Base-by-base conservation (phyloP, 768 basidiomycete genomes). In the Pisolithus microcarpus region DNA sequence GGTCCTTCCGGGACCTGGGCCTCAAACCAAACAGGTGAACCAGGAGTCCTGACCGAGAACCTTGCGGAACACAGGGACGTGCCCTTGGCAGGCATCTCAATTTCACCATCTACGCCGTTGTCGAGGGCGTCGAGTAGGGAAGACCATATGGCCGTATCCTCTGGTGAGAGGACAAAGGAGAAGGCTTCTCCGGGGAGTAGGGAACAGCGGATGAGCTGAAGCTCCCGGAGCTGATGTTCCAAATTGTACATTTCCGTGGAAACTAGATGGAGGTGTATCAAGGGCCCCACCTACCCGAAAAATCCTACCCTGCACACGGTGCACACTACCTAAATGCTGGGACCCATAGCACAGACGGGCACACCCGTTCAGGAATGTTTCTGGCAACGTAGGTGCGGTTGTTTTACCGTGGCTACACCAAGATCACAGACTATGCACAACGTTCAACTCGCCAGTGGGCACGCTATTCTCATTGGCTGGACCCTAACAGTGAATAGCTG, bases 101-200 rank as follows among this genome's bases (percentile, higher is more conserved):
- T 48, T n/a, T 19, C 18, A 9, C 18, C 28, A 15, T 23, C 4
- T 21, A 37, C 28, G 11, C 15, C 43, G 15, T n/a, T 10, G 34
- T 42, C 37, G 46, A 48, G 61, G 4, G 47, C 10, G 56, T 62
- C 57, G 5, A 72, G 55, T 8, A 67, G 52, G 10, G 55, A 52
- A 4, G 52, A 37, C 73, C 73, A 74, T 28, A 38, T 23, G 7
- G 61, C 58, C 19, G 63, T 51, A 43, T 76, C 72, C 5, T 75
- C 72, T 3, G 71, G 52, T 2, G 61, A 38, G 3, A 65, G 56
- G 3, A 61, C 26, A 48, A 83, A 80, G 0, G 61, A 47, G 40
- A 84, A 59, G 3, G 58, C 28, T 69, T 89, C 86, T 5, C 72
- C 76, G 0, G 83, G 81, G 10, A 89, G 71, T 1, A 88, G 72